Conservation (phyloP, 345 rosid genomes). For the Camelina sativa region DNA sequence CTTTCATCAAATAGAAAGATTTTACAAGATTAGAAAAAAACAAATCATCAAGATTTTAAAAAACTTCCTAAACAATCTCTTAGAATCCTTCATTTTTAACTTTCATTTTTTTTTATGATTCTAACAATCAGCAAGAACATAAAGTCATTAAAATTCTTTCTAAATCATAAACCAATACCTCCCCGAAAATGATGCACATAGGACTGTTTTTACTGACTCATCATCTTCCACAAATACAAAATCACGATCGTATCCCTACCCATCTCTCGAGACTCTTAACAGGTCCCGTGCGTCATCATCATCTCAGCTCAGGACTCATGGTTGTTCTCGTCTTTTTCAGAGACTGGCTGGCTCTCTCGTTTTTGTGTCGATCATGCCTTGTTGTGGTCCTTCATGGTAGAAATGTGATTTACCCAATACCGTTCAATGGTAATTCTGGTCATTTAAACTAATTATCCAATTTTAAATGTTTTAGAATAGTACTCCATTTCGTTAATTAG, state of each 20-base stretch:
- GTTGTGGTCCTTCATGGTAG: slow-evolving; percentile 23
- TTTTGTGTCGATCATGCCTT: slow-evolving; percentile 17
- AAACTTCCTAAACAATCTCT: too few relatives aligned
- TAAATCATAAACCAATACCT: too few relatives aligned
- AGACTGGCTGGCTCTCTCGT: slow-evolving; percentile 18
- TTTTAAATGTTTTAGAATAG: too few relatives aligned
- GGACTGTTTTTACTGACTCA: slow-evolving; percentile 26
- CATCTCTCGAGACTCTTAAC: neutral
- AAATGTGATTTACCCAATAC: slow-evolving; percentile 11
- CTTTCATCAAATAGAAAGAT: too few relatives aligned
- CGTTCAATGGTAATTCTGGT: neutral
- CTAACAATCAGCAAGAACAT: too few relatives aligned
- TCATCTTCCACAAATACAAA: slow-evolving; percentile 1
- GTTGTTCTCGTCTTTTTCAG: slow-evolving; percentile 23
- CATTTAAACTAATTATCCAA: neutral
- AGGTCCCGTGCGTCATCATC: neutral
- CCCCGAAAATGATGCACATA: slow-evolving; percentile 33
- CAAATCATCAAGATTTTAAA: too few relatives aligned
- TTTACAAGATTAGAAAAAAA: too few relatives aligned
- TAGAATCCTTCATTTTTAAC: too few relatives aligned
- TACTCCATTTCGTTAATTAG: neutral
- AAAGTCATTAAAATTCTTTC: too few relatives aligned
- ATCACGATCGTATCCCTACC: slow-evolving; percentile 13
- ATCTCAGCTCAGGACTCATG: neutral
- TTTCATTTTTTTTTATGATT: too few relatives aligned